Evolutionary conservation across 768 basidiomycete genomes (phyloP).

Genomic region (Goffeauzyma gilvescens): DNA sequence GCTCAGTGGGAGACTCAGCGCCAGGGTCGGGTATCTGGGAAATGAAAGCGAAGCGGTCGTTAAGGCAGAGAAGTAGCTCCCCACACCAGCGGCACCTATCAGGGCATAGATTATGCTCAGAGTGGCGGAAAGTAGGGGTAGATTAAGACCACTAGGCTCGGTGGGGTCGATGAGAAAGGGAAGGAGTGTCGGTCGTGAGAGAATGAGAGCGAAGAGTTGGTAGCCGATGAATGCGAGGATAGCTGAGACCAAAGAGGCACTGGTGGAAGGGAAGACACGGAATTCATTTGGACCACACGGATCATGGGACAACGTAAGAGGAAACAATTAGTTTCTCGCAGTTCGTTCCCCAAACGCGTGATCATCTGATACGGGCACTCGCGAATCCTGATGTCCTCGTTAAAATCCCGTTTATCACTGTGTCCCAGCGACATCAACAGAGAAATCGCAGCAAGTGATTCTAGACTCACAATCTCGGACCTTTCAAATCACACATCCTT

Average conservation of each 20-base stretch:
- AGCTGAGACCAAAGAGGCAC: slow-evolving; percentile 22
- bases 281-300: too few relatives aligned
- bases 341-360: not conserved
- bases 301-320: too few relatives aligned
- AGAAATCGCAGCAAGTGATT: too few relatives aligned
- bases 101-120: slow-evolving; percentile 16
- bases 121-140: not conserved
- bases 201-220: slow-evolving; percentile 20
- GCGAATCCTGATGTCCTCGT: too few relatives aligned
- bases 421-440: not conserved
- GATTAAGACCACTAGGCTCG: too few relatives aligned
- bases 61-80: slow-evolving; percentile 28
- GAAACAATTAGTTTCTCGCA: slow-evolving; percentile 3
- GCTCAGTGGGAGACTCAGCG: slow-evolving; percentile 27
- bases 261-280: too few relatives aligned
- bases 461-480: slow-evolving; percentile 28
- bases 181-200: slow-evolving; percentile 17
- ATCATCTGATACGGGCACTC: slow-evolving; percentile 3
- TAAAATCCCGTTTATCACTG: too few relatives aligned
- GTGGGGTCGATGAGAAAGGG: too few relatives aligned
- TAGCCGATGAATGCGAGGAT: slow-evolving; percentile 24
- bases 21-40: slow-evolving; percentile 25
- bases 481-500: slow-evolving; percentile 24
- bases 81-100: slow-evolving; percentile 29
- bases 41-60: slow-evolving; percentile 30